Evolutionary conservation across 169 alveolate species (phyloP).

Genomic region (Plasmodium vinckei): DNA sequence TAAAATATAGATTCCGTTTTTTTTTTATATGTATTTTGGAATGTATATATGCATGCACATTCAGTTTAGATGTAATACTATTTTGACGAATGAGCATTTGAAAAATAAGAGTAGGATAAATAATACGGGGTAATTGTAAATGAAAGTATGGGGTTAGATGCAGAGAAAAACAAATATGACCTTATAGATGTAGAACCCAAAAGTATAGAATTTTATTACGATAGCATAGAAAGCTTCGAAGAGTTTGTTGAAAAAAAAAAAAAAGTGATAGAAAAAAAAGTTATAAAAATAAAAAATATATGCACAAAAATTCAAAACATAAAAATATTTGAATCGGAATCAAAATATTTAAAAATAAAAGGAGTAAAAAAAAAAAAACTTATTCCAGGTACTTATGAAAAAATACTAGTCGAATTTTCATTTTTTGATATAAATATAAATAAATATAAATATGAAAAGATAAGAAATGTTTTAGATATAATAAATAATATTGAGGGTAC

Average conservation of each 20-base stretch:
- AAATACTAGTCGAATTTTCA: constrained; percentile 47
- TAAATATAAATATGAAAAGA: constrained; percentile 17
- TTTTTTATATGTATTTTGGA: no score
- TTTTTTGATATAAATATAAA: constrained; percentile 33
- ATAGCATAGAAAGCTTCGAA: constrained; percentile 34
- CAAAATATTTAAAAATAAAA: constrained; percentile 41
- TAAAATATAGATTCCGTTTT: no score
- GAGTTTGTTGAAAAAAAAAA: constrained; percentile 20
- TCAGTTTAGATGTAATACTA: no score
- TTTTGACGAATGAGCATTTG: no score
- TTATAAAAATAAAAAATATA: constrained; percentile 36
- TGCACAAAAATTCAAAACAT: constrained; percentile 61
- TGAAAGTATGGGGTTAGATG: constrained; percentile 1
- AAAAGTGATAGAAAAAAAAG: constrained; percentile 42
- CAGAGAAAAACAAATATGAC: constrained; percentile 26
- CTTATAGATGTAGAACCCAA: constrained; percentile 61
- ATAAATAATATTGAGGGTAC: constrained; percentile 38
- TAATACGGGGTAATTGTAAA: not conserved
- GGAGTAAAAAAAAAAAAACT: constrained; percentile 55
- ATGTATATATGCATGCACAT: no score
- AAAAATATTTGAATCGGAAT: constrained; percentile 43
- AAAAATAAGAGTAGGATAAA: no score
- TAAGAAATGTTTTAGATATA: constrained; percentile 6
- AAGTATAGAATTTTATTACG: constrained; percentile 40
- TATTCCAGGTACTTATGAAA: constrained; percentile 64